Percentiles rank a stretch among this genome's conserved stretches.
phyloP scores from a whole-genome alignment of 2,329 filamentous ascomycete species.

The Pestalotiopsis sp. region DNA sequence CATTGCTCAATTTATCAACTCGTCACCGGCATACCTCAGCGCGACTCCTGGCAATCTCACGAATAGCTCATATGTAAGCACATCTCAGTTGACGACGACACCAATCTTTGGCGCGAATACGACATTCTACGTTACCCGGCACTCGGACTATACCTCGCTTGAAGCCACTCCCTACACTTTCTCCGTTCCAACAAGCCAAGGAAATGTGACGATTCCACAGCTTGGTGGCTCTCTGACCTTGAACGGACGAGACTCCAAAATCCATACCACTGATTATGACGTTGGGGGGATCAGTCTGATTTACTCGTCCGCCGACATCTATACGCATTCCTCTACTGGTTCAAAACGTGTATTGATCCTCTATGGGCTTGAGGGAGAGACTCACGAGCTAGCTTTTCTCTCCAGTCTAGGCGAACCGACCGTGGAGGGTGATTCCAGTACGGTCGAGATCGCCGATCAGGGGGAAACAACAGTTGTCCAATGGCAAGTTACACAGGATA shows the following conservation, averaged over 20 bases:
- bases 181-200: constrained; percentile 61
- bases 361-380: constrained; percentile 65
- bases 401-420: constrained; percentile 33
- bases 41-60: constrained; percentile 56
- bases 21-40: constrained; percentile 70
- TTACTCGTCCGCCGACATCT: constrained; percentile 72
- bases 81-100: constrained; percentile 59
- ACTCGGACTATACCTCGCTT: constrained; percentile 65
- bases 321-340: constrained; percentile 63
- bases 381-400: constrained; percentile 62
- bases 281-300: constrained; percentile 59
- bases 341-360: constrained; percentile 49
- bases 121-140: constrained; percentile 69
- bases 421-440: constrained; percentile 22
- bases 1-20: constrained; percentile 73
- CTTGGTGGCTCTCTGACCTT: constrained; percentile 59
- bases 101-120: constrained; percentile 59
- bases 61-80: constrained; percentile 55
- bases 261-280: constrained; percentile 69
- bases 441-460: constrained; percentile 5
- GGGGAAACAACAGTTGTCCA: constrained; percentile 5
- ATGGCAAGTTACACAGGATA: constrained; percentile 38
- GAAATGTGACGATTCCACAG: constrained; percentile 61
- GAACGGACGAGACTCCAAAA: constrained; percentile 68
- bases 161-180: constrained; percentile 65